Percentiles rank a stretch among this genome's conserved stretches.
Conservation (phyloP, 202 grass and related monocot species). For the Panicum hallii region DNA sequence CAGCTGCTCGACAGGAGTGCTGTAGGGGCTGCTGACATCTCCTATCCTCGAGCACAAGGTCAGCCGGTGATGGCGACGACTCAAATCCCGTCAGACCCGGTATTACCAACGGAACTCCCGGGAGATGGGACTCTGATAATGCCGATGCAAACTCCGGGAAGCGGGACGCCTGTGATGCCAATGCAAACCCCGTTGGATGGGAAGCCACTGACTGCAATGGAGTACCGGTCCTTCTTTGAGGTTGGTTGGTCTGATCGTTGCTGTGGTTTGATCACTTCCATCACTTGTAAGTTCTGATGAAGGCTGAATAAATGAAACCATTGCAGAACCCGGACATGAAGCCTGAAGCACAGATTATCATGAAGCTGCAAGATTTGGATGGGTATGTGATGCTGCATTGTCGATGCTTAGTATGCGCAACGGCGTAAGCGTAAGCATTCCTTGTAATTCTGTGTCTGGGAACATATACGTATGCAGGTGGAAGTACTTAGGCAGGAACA, state of each 20-base stretch:
- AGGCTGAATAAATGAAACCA: not conserved
- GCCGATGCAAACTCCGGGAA: slow-evolving; percentile 35
- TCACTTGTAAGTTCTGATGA: not conserved
- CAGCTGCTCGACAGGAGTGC: slow-evolving; percentile 62
- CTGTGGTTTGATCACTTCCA: not conserved
- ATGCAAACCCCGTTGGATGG: slow-evolving; percentile 45
- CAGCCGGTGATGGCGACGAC: slow-evolving; percentile 15
- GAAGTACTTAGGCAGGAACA: slow-evolving; percentile 82
- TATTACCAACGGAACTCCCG: slow-evolving; percentile 45
- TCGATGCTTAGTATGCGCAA: not conserved
- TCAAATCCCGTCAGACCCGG: slow-evolving; percentile 40
- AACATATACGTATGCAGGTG: slow-evolving; percentile 48
- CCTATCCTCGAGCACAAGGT: slow-evolving; percentile 21
- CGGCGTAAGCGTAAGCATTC: not conserved
- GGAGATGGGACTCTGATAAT: slow-evolving; percentile 18
- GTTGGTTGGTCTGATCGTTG: slow-evolving; percentile 7
- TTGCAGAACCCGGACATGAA: slow-evolving; percentile 88
- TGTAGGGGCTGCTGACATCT: slow-evolving; percentile 14
- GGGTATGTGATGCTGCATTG: slow-evolving; percentile 23
- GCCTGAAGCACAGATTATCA: slow-evolving; percentile 85
- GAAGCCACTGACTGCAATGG: slow-evolving; percentile 68
- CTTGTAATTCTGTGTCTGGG: not conserved
- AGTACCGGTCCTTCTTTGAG: slow-evolving; percentile 87
- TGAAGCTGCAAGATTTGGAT: slow-evolving; percentile 65
- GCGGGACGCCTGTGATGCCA: slow-evolving; percentile 47